These are phyloP conservation scores for Imleria badia DNA, from an alignment of 768 basidiomycete genomes.

Conservation along the genomic window DNA sequence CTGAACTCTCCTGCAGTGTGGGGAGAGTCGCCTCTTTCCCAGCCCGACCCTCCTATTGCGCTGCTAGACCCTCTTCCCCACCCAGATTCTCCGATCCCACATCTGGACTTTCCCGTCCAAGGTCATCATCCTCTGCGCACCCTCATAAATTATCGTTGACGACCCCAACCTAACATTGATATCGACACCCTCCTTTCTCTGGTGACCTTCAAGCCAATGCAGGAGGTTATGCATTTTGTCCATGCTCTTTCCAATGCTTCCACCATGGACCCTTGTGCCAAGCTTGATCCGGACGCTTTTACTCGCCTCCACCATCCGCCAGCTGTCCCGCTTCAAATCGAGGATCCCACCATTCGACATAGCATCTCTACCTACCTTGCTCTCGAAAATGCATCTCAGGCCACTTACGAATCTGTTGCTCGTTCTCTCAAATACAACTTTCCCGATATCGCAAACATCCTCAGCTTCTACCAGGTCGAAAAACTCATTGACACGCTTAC, in stretches of 20 bases:
- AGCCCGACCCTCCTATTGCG: too few relatives aligned
- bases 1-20: too few relatives aligned
- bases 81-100: too few relatives aligned
- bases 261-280: background rate
- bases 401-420: background rate
- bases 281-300: background rate
- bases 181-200: background rate
- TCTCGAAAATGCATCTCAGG: background rate
- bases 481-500: background rate
- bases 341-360: background rate
- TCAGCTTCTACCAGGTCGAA: constrained; percentile 4
- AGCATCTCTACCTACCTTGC: background rate
- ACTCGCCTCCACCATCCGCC: background rate
- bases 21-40: too few relatives aligned
- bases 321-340: background rate
- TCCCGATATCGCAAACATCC: background rate
- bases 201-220: background rate
- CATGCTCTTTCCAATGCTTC: background rate
- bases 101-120: too few relatives aligned
- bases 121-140: too few relatives aligned
- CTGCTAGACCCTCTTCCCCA: too few relatives aligned
- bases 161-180: background rate
- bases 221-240: background rate
- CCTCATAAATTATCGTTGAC: too few relatives aligned
- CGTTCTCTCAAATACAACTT: background rate